These are phyloP conservation scores for Mortierella sp. DNA, from an alignment of 371 early-diverging fungal species.

Conservation along the genomic window DNA sequence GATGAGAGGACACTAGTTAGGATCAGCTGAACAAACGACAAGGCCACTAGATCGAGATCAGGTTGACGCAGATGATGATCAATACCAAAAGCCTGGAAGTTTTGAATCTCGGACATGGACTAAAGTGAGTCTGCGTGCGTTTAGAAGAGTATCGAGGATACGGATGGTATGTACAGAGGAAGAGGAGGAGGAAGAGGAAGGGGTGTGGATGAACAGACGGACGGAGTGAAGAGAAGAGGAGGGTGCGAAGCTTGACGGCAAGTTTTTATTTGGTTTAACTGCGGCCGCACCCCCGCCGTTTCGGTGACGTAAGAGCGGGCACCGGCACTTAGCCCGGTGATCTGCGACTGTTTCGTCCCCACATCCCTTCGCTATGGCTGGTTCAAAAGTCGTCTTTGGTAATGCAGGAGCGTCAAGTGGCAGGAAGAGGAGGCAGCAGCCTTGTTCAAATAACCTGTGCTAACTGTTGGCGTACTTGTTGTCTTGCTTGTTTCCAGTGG, in stretches of 20 bases:
- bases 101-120: conserved; percentile 48
- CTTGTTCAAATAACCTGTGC: neutral
- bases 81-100: conserved; percentile 49
- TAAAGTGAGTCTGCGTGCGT: neutral
- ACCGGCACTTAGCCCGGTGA: no score
- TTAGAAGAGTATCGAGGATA: neutral
- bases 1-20: neutral
- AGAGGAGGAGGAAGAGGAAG: conserved; percentile 2
- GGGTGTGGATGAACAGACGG: conserved; percentile 5
- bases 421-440: no score
- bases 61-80: neutral
- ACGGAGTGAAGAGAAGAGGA: neutral
- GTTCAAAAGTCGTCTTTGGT: conserved; percentile 67
- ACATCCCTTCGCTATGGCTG: conserved; percentile 14
- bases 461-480: neutral
- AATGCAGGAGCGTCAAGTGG: conserved; percentile 2
- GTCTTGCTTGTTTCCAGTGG: conserved; percentile 58
- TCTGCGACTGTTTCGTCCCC: no score
- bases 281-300: neutral
- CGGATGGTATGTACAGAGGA: neutral
- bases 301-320: no score
- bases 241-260: neutral
- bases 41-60: neutral
- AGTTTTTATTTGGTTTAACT: neutral
- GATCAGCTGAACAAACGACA: no score